These are phyloP conservation scores for Arabidopsis arenosa DNA, from an alignment of 345 rosid genomes.

Conservation along the genomic window DNA sequence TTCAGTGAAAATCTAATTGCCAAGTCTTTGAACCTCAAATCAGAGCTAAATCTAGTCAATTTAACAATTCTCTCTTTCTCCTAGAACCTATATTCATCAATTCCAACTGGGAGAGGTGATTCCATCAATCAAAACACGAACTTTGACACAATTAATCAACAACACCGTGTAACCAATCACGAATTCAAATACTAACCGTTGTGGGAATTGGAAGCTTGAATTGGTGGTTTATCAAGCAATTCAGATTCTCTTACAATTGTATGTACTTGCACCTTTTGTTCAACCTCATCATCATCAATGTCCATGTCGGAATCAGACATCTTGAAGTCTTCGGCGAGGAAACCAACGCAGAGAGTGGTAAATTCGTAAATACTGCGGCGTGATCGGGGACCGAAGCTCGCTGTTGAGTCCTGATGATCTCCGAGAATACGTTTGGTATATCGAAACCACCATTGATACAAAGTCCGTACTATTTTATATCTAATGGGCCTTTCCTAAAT, in stretches of 20 bases:
- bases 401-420: conserved; percentile 28
- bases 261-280: conserved; percentile 17
- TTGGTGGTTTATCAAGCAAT: conserved; percentile 39
- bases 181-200: conserved; percentile 39
- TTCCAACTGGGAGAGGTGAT: not conserved
- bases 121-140: conserved; percentile 25
- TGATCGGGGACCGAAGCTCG: conserved; percentile 34
- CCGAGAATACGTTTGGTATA: conserved; percentile 30
- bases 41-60: conserved; percentile 20
- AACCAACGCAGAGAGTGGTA: not conserved
- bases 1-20: conserved; percentile 5
- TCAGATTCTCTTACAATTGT: conserved; percentile 17
- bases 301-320: conserved; percentile 45
- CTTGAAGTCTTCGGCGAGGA: conserved; percentile 21
- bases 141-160: not conserved
- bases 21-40: not conserved
- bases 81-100: not conserved
- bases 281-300: conserved; percentile 42
- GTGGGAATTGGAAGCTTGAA: conserved; percentile 37
- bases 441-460: conserved; percentile 16
- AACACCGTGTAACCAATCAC: not conserved
- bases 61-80: not conserved
- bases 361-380: conserved; percentile 13
- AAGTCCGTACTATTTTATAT: not conserved
- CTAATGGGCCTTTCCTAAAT: conserved; percentile 19